Evolutionary conservation across 768 basidiomycete genomes (phyloP).

Genomic region (Boletus speciosus): DNA sequence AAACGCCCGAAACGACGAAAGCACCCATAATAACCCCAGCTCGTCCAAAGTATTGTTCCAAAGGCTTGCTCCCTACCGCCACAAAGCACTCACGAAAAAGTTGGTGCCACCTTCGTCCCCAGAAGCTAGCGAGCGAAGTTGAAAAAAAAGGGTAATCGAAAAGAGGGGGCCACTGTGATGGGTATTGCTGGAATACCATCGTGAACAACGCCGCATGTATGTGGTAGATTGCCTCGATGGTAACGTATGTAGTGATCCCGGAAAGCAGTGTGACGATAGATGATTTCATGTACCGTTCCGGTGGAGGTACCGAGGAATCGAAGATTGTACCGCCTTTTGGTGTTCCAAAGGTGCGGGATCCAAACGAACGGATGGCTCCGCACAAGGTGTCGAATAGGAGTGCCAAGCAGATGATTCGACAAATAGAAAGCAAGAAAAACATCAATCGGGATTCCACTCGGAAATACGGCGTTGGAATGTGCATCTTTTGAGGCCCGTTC

Average conservation of each 20-base stretch:
- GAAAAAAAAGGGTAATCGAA: constrained; percentile 56
- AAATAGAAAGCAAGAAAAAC: constrained; percentile 18
- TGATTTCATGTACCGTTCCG: constrained; percentile 41
- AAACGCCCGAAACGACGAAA: constrained; percentile 54
- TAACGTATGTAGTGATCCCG: constrained; percentile 42
- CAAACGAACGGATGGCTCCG: constrained; percentile 22
- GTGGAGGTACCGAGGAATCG: constrained; percentile 29
- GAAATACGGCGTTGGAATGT: constrained; percentile 12
- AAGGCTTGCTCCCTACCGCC: constrained; percentile 43
- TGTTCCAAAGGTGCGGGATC: constrained; percentile 38
- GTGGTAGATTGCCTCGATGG: constrained; percentile 44
- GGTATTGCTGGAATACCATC: constrained; percentile 44
- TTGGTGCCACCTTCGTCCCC: constrained; percentile 67
- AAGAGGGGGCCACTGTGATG: constrained; percentile 59
- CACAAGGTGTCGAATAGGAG: constrained; percentile 4
- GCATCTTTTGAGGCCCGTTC: constrained; percentile 13
- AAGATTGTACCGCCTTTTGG: constrained; percentile 37
- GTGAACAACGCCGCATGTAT: constrained; percentile 42
- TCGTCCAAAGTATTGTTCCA: constrained; percentile 44
- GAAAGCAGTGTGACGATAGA: constrained; percentile 40
- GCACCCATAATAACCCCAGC: constrained; percentile 50
- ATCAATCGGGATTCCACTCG: constrained; percentile 17
- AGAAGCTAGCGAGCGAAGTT: constrained; percentile 59
- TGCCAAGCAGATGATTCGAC: constrained; percentile 4
- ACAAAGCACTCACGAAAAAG: constrained; percentile 58